A percentile compares a stretch with the other conserved stretches of the same genome.
These are phyloP conservation scores for Picea mariana DNA, from an alignment of 83 land plant genomes.

Conservation along the genomic window DNA sequence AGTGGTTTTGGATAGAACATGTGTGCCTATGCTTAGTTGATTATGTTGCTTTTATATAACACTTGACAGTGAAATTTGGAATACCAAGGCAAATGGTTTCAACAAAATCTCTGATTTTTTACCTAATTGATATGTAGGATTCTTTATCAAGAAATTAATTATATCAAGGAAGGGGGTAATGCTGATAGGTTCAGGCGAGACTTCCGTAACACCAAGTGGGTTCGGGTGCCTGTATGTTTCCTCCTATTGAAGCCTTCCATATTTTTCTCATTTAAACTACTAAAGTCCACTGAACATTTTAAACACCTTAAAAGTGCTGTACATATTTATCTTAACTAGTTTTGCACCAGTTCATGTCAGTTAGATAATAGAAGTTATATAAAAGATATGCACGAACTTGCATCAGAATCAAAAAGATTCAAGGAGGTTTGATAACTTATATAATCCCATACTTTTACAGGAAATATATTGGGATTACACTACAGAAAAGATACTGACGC, in stretches of 20 bases:
- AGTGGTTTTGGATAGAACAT: not conserved
- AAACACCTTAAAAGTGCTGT: not conserved
- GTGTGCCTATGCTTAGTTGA: not conserved
- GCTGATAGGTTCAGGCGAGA: slow-evolving; percentile 93
- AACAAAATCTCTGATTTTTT: not conserved
- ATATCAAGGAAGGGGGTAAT: slow-evolving; percentile 96
- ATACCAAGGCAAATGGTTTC: not conserved
- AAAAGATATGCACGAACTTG: not conserved
- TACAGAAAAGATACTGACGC: slow-evolving; percentile 79
- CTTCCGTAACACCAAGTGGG: slow-evolving; percentile 94
- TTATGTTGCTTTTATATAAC: not conserved
- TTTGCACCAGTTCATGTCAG: too few species aligned
- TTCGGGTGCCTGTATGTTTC: slow-evolving; percentile 92
- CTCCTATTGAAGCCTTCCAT: not conserved
- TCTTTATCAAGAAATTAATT: slow-evolving; percentile 94
- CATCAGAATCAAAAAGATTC: not conserved
- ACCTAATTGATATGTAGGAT: slow-evolving; percentile 47
- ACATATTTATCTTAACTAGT: not conserved
- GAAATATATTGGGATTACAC: slow-evolving; percentile 89
- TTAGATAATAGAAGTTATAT: not conserved
- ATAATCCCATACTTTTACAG: slow-evolving; percentile 36
- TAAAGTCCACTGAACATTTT: not conserved
- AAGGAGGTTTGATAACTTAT: not conserved
- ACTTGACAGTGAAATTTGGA: not conserved
- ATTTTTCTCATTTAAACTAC: slow-evolving; percentile 1